Percentiles rank a stretch among this genome's conserved stretches.
Evolutionary conservation across 108 stramenopile genomes (phyloP).

Genomic region (Schizochytrium sp.): DNA sequence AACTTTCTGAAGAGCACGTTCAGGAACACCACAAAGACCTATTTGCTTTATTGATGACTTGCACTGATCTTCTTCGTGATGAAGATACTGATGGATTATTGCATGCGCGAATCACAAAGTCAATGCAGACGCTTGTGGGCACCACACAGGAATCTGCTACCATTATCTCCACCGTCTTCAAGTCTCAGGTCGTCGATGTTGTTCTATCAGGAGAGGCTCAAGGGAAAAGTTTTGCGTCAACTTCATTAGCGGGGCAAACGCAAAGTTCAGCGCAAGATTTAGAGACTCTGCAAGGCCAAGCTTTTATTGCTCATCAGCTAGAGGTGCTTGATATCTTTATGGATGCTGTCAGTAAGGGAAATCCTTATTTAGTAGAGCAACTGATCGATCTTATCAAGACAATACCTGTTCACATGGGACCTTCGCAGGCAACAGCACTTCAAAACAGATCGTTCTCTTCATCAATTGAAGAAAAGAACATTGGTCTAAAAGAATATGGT

Average conservation of each 20-base stretch:
- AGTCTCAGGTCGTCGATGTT: background rate
- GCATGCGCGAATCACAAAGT: background rate
- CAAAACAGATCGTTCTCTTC: too few relatives aligned
- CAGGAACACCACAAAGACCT: background rate
- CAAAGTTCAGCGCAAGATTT: too few relatives aligned
- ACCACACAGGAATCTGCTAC: background rate
- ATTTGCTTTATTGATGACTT: background rate
- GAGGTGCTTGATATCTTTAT: background rate
- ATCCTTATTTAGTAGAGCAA: background rate
- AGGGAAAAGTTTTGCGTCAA: too few relatives aligned
- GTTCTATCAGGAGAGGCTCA: too few relatives aligned
- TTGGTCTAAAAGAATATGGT: too few relatives aligned
- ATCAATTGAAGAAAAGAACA: too few relatives aligned
- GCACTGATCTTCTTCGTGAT: slow-evolving; percentile 15
- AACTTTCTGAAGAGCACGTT: background rate
- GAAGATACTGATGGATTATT: background rate
- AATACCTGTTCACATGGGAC: background rate
- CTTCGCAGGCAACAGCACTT: background rate
- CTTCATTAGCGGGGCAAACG: too few relatives aligned
- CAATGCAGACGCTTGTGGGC: background rate
- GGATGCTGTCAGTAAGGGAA: background rate
- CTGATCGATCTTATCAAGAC: background rate
- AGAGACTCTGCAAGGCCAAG: background rate
- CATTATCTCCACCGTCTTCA: background rate
- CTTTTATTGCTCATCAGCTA: background rate